phyloP scores from a whole-genome alignment of 1,284 basidiomycete genomes.

The Heterobasidion irregulare region DNA sequence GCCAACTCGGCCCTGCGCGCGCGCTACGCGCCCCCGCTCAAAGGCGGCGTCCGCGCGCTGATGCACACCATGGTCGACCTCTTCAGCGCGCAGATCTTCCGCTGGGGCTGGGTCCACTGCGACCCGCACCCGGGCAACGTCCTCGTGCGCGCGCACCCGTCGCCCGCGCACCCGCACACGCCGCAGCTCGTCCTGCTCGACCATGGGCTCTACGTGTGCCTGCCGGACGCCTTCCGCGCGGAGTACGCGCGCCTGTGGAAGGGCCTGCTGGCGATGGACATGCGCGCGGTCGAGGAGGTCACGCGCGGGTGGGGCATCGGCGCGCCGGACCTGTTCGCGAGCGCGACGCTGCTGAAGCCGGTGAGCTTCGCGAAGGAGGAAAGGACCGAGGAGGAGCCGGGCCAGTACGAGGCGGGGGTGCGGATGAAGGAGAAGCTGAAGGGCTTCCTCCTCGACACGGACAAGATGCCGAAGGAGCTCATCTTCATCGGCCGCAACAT shows the following conservation, averaged over 20 bases:
- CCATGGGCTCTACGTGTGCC: conserved; percentile 78
- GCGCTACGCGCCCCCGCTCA: conserved; percentile 22
- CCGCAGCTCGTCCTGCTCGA: conserved; percentile 84
- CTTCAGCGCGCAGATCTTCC: conserved; percentile 80
- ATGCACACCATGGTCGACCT: conserved; percentile 81
- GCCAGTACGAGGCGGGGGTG: conserved; percentile 57
- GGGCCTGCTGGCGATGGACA: conserved; percentile 67
- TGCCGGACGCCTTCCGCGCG: conserved; percentile 54
- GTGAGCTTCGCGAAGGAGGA: conserved; percentile 20
- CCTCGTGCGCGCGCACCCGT: conserved; percentile 70
- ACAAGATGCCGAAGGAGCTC: conserved; percentile 67
- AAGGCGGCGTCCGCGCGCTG: conserved; percentile 55
- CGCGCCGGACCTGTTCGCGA: conserved; percentile 70
- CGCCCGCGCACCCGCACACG: conserved; percentile 42
- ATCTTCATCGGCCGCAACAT: conserved; percentile 82
- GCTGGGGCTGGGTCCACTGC: conserved; percentile 82
- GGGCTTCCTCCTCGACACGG: conserved; percentile 55
- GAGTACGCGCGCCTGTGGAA: conserved; percentile 80
- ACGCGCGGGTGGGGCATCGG: conserved; percentile 76
- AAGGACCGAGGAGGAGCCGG: conserved; percentile 23
- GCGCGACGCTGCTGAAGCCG: conserved; percentile 60
- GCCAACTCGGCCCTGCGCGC: too few species aligned
- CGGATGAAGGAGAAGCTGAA: conserved; percentile 57
- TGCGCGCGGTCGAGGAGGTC: conserved; percentile 51
- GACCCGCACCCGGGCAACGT: conserved; percentile 79